Evolutionary conservation across 306 rosid species (phyloP), one percentile per base, ranked within the genome.

Genomic region (Cicer yamashitae): DNA sequence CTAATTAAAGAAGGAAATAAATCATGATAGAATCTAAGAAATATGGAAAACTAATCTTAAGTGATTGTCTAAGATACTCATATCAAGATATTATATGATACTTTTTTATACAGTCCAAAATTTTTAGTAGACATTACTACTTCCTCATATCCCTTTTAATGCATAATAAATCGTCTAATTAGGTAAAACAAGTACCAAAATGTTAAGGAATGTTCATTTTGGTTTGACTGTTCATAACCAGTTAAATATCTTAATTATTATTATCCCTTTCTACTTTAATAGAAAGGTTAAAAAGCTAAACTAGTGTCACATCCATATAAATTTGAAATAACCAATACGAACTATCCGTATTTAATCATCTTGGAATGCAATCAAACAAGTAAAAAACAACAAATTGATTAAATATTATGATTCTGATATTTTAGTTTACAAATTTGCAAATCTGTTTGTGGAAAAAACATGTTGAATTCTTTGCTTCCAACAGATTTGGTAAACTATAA

Each of bases 311-410:
- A 34, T 20, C 44, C 63, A 46, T 12, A 37, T 65, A 57, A 66
- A 37, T 64, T 63, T 72, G 37, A 71, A 50, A 40, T 70, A 34
- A 37, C 54, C 22, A 11, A 53, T 25, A 38, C 63, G 53, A 53
- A 52, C 44, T 30, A 71, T 61, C 72, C 45, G 58, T 73, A 25
- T 18, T 38, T 34, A 79, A 51, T 37, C 62, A 52, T 71, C 66
- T 79, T 43, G 67, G 51, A 63, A 30, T 17, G 46, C 69, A 44
- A 38, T 34, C 45, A 71, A 44, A 56, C 37, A 66, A 39, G 47
- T 66, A 30, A 66, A 7, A 41, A 76, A 15, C 15, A 59, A 40
- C 11, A 38, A 1, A 12, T 37, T 20, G 48, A 82, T 41, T 11
- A 48, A 20, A 58, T 15, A 46, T 65, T 71, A 39, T 40, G 30